Base-by-base conservation (phyloP, 208 protist genomes). In the Lotmaria passim region DNA sequence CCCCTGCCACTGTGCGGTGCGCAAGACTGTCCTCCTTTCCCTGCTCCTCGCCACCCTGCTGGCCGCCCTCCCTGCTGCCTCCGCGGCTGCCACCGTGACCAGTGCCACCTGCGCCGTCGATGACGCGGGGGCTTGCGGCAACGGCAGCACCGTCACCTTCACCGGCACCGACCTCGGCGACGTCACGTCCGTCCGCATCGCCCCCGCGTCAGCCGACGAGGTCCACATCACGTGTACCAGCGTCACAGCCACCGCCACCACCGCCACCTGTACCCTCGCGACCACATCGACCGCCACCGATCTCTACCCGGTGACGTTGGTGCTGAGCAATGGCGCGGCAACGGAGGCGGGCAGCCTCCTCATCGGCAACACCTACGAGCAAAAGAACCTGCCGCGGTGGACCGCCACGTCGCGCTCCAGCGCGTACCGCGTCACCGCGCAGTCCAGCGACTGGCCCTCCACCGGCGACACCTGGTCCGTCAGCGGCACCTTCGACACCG, bases 401-500 rank as follows among this genome's bases (percentile, higher is more conserved):
- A 55, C 53, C 28, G 55, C 19, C 33, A 67, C 41, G 8, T 51
- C 64, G 17, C 0, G 15, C 3, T 53, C 51, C 41, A 38, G 17
- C 50, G 31, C 43, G 34, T 61, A 50, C 58, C 19, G 46, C 19
- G 73, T 83, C 21, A 66, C 48, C 4, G 68, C 64, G 1, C 50
- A 72, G 34, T 83, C 78, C 28, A 65, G 44, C 39, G 28, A 43
- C 52, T 75, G 48, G 67, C 60, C 62, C 64, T 53, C 63, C 52
- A 77, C 68, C 31, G 78, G 78, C 51, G 70, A 71, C 19, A 23
- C 34, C 10, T 80, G 73, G 78, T 62, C 41, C 19, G 39, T 79
- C 52, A 56, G 30, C 46, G 78, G 78, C 58, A 76, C 64, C 59
- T 83, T 80, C 57, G 64, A 77, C 53, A 6, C 69, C 73, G n/a